These are phyloP conservation scores for Pyronema domesticum DNA, from an alignment of 495 filamentous ascomycete species.

Conservation along the genomic window DNA sequence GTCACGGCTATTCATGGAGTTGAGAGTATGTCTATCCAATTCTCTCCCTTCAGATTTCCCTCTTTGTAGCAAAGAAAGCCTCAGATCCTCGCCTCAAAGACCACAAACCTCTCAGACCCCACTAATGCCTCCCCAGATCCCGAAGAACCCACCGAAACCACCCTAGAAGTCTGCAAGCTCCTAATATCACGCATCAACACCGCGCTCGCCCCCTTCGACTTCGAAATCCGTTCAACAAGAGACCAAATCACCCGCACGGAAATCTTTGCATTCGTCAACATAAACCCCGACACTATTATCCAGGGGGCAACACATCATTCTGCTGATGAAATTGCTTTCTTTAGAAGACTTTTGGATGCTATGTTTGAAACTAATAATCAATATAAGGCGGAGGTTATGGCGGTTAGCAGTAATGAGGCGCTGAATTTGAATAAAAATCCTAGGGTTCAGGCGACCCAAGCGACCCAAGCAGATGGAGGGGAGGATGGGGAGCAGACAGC, in stretches of 20 bases:
- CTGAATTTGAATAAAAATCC: conserved; percentile 38
- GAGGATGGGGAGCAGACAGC: conserved; percentile 26
- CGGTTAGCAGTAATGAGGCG: conserved; percentile 58
- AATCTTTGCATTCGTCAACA: conserved; percentile 37
- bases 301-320: conserved; percentile 70
- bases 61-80: too few relatives aligned
- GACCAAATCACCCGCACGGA: conserved; percentile 42
- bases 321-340: conserved; percentile 73
- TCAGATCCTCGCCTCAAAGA: not conserved
- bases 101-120: not conserved
- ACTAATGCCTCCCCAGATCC: not conserved
- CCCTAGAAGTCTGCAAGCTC: not conserved
- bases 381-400: conserved; percentile 56
- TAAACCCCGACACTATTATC: conserved; percentile 60
- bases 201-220: conserved; percentile 60
- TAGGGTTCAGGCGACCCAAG: too few relatives aligned
- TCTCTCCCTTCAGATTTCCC: not conserved
- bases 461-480: conserved; percentile 22
- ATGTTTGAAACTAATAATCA: conserved; percentile 87
- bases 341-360: conserved; percentile 72
- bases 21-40: not conserved
- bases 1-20: conserved; percentile 32
- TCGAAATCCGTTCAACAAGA: conserved; percentile 58
- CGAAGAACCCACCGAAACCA: not conserved
- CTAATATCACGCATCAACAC: conserved; percentile 33